These are phyloP conservation scores for Ploettnerulaceae sp. DNA, from an alignment of 2,329 filamentous ascomycete genomes.

Conservation along the genomic window DNA sequence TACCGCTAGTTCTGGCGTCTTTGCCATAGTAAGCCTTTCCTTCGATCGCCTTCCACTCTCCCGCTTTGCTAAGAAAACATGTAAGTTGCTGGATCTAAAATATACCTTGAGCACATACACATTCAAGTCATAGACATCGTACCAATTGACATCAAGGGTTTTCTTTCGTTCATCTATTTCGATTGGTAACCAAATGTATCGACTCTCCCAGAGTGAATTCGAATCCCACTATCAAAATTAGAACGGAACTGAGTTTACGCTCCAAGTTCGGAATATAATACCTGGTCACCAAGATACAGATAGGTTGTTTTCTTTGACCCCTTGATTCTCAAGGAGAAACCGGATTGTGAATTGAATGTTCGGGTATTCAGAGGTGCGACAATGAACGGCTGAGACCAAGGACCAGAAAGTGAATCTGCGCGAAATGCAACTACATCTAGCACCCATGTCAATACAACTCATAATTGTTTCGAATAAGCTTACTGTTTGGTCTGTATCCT, in stretches of 20 bases:
- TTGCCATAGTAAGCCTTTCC: conserved; percentile 45
- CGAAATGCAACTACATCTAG: conserved; percentile 52
- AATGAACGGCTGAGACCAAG: conserved; percentile 52
- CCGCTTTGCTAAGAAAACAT: conserved; percentile 4
- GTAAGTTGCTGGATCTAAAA: background rate
- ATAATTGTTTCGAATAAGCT: no score
- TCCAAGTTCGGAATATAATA: background rate
- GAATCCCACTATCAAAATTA: conserved; percentile 46
- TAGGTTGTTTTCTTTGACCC: conserved; percentile 46
- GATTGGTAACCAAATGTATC: conserved; percentile 54
- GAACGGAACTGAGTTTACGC: background rate
- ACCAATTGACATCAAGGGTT: conserved; percentile 45
- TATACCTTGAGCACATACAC: conserved; percentile 35
- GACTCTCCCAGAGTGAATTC: conserved; percentile 51
- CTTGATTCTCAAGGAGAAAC: conserved; percentile 44
- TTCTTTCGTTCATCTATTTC: conserved; percentile 48
- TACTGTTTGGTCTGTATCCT: conserved; percentile 55
- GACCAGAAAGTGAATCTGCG: conserved; percentile 45
- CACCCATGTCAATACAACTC: no score
- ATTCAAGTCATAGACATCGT: conserved; percentile 52
- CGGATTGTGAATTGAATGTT: conserved; percentile 49
- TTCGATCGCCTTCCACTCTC: conserved; percentile 36
- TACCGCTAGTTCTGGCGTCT: conserved; percentile 42
- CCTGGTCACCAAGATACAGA: conserved; percentile 33
- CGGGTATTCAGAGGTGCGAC: conserved; percentile 46